Evolutionary conservation across 1,284 basidiomycete genomes (phyloP).

Genomic region (Moniliophthora roreri): DNA sequence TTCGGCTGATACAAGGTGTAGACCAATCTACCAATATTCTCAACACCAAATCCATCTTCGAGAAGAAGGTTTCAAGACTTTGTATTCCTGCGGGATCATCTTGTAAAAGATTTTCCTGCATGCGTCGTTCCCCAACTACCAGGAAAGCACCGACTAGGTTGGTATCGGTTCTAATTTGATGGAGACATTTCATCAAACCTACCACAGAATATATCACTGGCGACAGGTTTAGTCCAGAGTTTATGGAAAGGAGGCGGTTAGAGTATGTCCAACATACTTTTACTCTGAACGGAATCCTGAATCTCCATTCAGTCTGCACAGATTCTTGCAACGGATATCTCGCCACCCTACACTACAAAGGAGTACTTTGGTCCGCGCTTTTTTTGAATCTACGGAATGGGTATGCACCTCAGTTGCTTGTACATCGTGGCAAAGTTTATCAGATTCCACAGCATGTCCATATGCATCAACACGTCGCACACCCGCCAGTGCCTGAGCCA

Average conservation of each 20-base stretch:
- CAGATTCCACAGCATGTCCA: conserved; percentile 73
- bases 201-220: conserved; percentile 91
- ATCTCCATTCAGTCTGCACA: conserved; percentile 68
- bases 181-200: conserved; percentile 2
- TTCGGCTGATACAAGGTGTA: conserved; percentile 30
- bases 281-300: conserved; percentile 9
- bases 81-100: conserved; percentile 88
- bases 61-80: conserved; percentile 97
- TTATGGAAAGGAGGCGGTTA: conserved; percentile 87
- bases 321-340: conserved; percentile 88
- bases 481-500: conserved; percentile 81
- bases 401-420: conserved; percentile 42
- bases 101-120: conserved; percentile 92
- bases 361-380: conserved; percentile 85
- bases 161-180: conserved; percentile 22
- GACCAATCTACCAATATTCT: conserved; percentile 84
- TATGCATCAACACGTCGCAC: conserved; percentile 91
- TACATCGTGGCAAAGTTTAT: not conserved
- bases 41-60: conserved; percentile 67
- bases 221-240: conserved; percentile 95
- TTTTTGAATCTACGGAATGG: conserved; percentile 98
- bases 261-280: conserved; percentile 61
- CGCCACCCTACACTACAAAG: conserved; percentile 95
- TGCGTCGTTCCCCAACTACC: conserved; percentile 96
- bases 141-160: conserved; percentile 94